Base-by-base conservation (phyloP, 225 moss, liverwort and hornwort species). In the Marchantia polymorpha region DNA sequence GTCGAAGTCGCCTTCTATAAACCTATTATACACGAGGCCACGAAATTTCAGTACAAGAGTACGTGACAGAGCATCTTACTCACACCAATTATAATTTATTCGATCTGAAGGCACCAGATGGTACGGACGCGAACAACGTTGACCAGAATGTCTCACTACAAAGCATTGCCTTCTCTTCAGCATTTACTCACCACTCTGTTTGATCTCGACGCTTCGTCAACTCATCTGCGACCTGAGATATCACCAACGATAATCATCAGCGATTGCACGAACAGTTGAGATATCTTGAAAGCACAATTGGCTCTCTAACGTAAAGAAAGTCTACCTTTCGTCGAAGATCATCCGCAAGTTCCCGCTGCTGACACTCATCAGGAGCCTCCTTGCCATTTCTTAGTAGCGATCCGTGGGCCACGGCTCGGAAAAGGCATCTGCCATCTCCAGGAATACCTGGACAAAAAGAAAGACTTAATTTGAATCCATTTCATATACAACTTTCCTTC, bases 1-100 rank as follows among this genome's bases (percentile, higher is more conserved):
- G 80, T 95, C 95, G 80, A 99, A 99, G 76, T 99, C 93, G 69
- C 93, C 99, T 86, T 99, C 99, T 52, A 99, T 99, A 61, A 99
- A 99, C 97, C 96, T 97, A 78, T 29, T 15, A 7, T 46, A 5
- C 39, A 39, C 39, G 39, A 39, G 39, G 39, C 2, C 39, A 39
- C n/a, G n/a, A n/a, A n/a, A n/a, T n/a, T n/a, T n/a, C n/a, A n/a
- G n/a, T n/a, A n/a, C n/a, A n/a, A n/a, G 39, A 39, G 39, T 39
- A 2, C 39, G 39, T 39, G 39, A 39, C 39, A 39, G 39, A 39
- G 39, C 39, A 39, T 39, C 39, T 39, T 5, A 39, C 39, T 39
- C 39, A 39, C 39, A 39, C 39, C 39, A 39, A 39, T 39, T 5
- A n/a, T n/a, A n/a, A 61, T 47, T 56, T 56, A 19, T 56, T 56